Evolutionary conservation across 306 rosid genomes (phyloP), one percentile per base, ranked within the genome.

Genomic region (Erythrophleum fordii): DNA sequence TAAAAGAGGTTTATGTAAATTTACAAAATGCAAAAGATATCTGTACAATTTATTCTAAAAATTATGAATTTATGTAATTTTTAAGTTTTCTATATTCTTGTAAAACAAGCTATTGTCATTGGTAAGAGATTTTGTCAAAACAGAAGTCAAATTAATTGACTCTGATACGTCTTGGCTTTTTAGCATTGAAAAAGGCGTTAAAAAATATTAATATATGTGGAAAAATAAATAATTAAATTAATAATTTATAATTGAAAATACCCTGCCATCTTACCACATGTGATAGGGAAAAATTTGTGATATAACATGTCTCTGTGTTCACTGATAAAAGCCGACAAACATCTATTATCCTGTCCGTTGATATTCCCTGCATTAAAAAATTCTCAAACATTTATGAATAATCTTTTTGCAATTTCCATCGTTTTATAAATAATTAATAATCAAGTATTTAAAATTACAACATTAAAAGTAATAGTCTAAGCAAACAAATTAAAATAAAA

Each of bases 291-390:
- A 86, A 89, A 75, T 87, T 93, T 2, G 99, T 93, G 83, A 96
- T 58, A 81, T 81, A 82, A 80, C 99, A 93, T 5, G 97, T 92
- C 70, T 90, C 93, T 0, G 80, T 88, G n/a, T 88, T 87, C 59
- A 88, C 96, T 1, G 91, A 84, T 65, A 96, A 62, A 22, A 96
- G 89, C 11, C 97, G 89, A 20, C 88, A 91, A 68, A 93, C 87
- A 62, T 96, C 99, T 35, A 96, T 92, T 7, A 93, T 93, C 62
- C 85, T 93, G 84, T 96, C 99, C 7, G 99, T 96, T n/a, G 99
- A 96, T 85, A 96, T 96, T 35, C 98, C 99, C 99, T 96, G 96
- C 42, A 42, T 0, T 22, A 4, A 55, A 1, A 49, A 39, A 61
- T 22, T 23, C 45, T 42, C 29, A 72, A 49, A 8, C 11, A 11